Conservation (phyloP, 139 green algal genomes). For the Chlorella ohadii region DNA sequence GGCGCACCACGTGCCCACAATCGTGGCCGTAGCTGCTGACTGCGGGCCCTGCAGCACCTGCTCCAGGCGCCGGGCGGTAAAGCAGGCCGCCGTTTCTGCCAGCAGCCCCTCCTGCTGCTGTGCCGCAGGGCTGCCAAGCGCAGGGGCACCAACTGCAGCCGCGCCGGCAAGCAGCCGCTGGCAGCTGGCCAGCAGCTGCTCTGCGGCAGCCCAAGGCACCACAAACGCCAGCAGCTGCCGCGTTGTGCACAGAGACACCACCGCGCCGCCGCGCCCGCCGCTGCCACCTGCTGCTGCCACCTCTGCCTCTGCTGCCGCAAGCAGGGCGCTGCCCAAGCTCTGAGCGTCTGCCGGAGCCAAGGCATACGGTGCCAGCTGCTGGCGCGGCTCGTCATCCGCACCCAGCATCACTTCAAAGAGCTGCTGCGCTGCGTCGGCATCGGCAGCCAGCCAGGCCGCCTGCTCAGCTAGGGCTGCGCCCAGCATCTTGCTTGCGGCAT, state of each 20-base stretch:
- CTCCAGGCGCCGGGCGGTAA: background rate
- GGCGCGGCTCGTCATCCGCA: background rate
- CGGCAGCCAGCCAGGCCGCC: background rate
- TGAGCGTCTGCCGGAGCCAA: conserved; percentile 3
- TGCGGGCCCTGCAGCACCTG: background rate
- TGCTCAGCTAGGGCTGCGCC: background rate
- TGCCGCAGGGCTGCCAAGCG: background rate
- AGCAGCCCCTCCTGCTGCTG: conserved; percentile 9
- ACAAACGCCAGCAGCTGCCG: background rate
- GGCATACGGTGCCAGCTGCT: background rate
- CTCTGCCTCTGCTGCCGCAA: background rate
- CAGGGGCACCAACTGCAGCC: background rate
- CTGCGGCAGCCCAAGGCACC: background rate
- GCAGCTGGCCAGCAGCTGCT: conserved; percentile 9
- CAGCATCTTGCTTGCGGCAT: background rate
- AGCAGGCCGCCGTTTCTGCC: conserved; percentile 7
- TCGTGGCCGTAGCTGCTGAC: background rate
- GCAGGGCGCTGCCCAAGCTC: background rate
- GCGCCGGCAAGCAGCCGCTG: conserved; percentile 3
- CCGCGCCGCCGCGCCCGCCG: background rate
- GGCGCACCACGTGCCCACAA: conserved; percentile 8
- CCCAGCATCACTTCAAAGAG: conserved; percentile 2
- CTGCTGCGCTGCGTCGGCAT: background rate
- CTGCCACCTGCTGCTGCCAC: background rate
- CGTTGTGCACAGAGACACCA: background rate